Base-by-base conservation (phyloP, 371 early-diverging fungal genomes). In the Circinella minor region DNA sequence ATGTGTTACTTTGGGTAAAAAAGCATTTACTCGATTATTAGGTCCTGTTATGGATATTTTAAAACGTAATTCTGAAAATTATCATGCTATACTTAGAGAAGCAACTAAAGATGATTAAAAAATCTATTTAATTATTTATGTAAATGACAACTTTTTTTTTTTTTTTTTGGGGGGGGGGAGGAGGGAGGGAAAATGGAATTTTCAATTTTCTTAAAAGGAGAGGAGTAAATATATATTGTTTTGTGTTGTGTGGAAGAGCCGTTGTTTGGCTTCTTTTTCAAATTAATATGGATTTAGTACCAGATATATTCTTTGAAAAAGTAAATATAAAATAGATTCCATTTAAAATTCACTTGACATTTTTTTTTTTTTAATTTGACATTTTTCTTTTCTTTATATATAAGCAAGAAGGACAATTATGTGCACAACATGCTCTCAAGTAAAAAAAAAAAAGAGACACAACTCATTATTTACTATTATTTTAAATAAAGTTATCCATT, bases 41-140 rank as follows among this genome's bases (percentile, higher is more conserved):
- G 98, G 99, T 8, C 97, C 98, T 17, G 91, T 96, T 46, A 91
- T 94, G 72, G 95, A 96, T 74, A 95, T 96, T 63, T 85, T 98
- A 71, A 92, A 95, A 77, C 89, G 98, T 65, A 96, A 97, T 78
- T 90, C 92, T 34, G 89, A 83, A 70, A 93, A 94, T 78, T 96
- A 97, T 77, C 75, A 77, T 66, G 79, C 77, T 63, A 69, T 79
- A n/a, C 73, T 81, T 55, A 67, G 71, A 60, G 65, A 75, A 69
- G 70, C 60, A 9, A n/a, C 27, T 10, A 18, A 57, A 57, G 6
- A 18, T 5, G 57, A 57, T 57, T 57, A 27, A 34, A 57, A 43
- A 9, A 43, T 2, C 1, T 43, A 43, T 2, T 9, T 43, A 9
- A 39, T 39, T 9, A 43, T 11, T 43, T 6, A 9, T 43, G 43